Evolutionary conservation across 1,284 basidiomycete genomes (phyloP).

Genomic region (Somion occarium): DNA sequence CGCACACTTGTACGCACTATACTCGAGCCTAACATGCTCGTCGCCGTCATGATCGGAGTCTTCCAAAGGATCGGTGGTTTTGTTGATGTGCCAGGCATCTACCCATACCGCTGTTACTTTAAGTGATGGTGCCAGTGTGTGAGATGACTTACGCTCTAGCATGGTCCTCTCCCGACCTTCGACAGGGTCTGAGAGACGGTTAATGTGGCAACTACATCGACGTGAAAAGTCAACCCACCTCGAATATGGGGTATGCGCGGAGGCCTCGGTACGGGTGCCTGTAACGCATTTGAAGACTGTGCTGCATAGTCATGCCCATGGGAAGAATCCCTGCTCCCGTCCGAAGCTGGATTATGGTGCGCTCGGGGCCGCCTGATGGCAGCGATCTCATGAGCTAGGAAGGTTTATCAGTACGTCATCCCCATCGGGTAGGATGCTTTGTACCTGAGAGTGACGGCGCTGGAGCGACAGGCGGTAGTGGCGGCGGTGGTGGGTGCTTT

Average conservation of each 20-base stretch:
- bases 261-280: slow-evolving; percentile 18
- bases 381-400: slow-evolving; percentile 21
- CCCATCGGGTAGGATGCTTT: slow-evolving; percentile 3
- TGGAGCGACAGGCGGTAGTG: slow-evolving; percentile 16
- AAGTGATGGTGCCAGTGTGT: no score
- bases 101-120: no score
- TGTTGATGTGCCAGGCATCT: slow-evolving; percentile 71
- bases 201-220: slow-evolving; percentile 1
- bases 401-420: not conserved
- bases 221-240: slow-evolving; percentile 3
- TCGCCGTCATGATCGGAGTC: slow-evolving; percentile 74
- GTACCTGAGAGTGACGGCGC: slow-evolving; percentile 19
- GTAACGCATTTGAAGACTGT: slow-evolving; percentile 10
- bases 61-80: slow-evolving; percentile 55
- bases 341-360: slow-evolving; percentile 21
- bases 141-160: slow-evolving; percentile 25
- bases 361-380: slow-evolving; percentile 22
- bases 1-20: slow-evolving; percentile 40
- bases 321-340: slow-evolving; percentile 28
- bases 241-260: slow-evolving; percentile 12
- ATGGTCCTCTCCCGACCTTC: slow-evolving; percentile 23
- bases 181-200: slow-evolving; percentile 10
- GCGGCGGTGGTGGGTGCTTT: slow-evolving; percentile 21
- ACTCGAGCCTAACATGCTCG: slow-evolving; percentile 58
- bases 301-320: slow-evolving; percentile 24